These are phyloP conservation scores for Byssothecium circinans DNA, from an alignment of 2,329 filamentous ascomycete genomes.

Conservation along the genomic window DNA sequence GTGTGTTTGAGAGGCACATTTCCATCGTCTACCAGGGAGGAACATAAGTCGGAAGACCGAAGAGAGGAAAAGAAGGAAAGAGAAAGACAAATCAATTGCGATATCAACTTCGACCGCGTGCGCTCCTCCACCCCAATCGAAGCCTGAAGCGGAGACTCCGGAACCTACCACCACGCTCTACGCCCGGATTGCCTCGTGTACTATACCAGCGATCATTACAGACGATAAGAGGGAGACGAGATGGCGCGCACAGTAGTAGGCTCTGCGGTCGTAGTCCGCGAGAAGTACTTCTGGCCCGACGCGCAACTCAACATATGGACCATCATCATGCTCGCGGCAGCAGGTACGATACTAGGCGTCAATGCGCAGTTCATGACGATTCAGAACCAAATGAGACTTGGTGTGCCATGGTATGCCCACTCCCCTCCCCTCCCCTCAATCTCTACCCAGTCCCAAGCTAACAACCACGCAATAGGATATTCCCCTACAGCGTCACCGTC, in stretches of 20 bases:
- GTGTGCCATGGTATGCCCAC: slow-evolving; percentile 60
- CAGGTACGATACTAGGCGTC: slow-evolving; percentile 61
- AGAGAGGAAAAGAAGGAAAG: too few relatives aligned
- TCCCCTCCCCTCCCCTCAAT: not conserved
- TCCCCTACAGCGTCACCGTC: slow-evolving; percentile 64
- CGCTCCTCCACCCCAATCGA: too few relatives aligned
- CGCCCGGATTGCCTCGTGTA: too few relatives aligned
- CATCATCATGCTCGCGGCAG: slow-evolving; percentile 62
- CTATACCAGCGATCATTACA: too few relatives aligned
- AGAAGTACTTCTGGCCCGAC: slow-evolving; percentile 66
- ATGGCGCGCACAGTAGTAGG: slow-evolving; percentile 46
- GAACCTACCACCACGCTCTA: too few relatives aligned
- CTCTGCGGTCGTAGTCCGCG: slow-evolving; percentile 48
- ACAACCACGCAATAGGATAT: slow-evolving; percentile 53
- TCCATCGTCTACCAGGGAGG: too few relatives aligned
- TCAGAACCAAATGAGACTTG: slow-evolving; percentile 57
- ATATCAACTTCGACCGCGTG: too few relatives aligned
- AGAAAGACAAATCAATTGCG: too few relatives aligned
- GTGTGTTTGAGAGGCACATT: too few relatives aligned
- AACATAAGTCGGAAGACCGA: too few relatives aligned
- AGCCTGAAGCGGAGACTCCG: too few relatives aligned
- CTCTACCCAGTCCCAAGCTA: slow-evolving; percentile 3
- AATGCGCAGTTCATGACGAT: slow-evolving; percentile 63
- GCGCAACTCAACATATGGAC: slow-evolving; percentile 67
- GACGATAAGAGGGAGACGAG: too few relatives aligned